Evolutionary conservation across 331 rosid genomes (phyloP), one percentile per base, ranked within the genome.

Genomic region (Spiraea crenata): DNA sequence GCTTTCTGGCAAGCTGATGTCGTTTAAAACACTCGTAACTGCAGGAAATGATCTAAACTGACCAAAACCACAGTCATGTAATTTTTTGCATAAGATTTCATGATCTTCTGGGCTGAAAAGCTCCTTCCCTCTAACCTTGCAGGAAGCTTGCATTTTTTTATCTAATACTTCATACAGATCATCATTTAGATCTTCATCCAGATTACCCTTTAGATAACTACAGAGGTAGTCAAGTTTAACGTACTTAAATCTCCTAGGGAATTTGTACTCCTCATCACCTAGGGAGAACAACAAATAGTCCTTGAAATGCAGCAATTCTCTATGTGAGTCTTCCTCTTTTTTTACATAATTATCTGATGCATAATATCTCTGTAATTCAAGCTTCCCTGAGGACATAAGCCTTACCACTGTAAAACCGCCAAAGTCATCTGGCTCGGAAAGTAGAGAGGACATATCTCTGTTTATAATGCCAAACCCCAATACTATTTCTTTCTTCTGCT

Each of bases 351-450:
- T 71, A 90, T 80, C 77, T 0, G 91, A 77, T 34, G 96, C 87
- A 52, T 51, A 63, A 65, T 87, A 92, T 60, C 86, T 84, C 74
- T 92, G 96, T 70, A 76, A 79, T 72, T 92, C 96, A 70, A 92
- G 84, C 72, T 70, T 82, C 64, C 98, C 91, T 5, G 92, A 86
- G 12, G 92, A 87, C 79, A 82, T 51, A 41, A 89, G 86, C 78
- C 96, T 84, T 68, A 89, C 50, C 73, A 89, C 20, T 2, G 91
- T 86, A 82, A 89, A 89, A 45, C 96, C 89, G 25, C 92, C 98
- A 68, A 80, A 74, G 63, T 84, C 83, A 76, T 88, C 84, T 4
- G 82, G 83, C 54, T 77, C 90, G 60, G 62, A 59, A 46, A 84
- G 80, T 79, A 71, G 55, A 34, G 79, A 45, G 51, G 87, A 84